Evolutionary conservation across 2,329 filamentous ascomycete species (phyloP), one percentile per base, ranked within the genome.

Genomic region (Clathrospora elynae): DNA sequence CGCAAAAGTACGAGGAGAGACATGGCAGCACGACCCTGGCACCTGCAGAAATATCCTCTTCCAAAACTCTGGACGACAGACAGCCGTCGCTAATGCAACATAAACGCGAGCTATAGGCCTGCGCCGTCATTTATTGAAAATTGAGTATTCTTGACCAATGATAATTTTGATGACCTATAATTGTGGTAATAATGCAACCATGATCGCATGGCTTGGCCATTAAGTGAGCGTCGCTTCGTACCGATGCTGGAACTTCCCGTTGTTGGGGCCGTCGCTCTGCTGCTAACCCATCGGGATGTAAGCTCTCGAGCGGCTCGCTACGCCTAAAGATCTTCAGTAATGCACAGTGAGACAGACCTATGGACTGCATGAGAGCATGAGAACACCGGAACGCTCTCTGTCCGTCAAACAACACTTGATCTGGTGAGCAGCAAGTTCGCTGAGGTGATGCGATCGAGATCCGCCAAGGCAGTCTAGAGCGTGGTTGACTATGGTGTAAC

Each of bases 61-160:
- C 53, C 51, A 39, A 47, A 32, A 37, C 44, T 44, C 41, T 48
- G 52, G 44, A 49, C 41, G 42, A 48, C 33, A 54, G 29, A 26
- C 25, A 43, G 47, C 39, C 42, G 44, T 46, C 57, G 51, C 59
- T 61, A 59, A 61, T 57, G 57, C 55, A 52, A 23, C 48, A 24
- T 40, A 33, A 23, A 35, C 46, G 46, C 42, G 33, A 51, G 36
- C 26, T 43, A 34, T 42, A 33, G 53, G 42, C 42, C 33, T 48
- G 19, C 25, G 16, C 30, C 19, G 30, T 48, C 39, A 35, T 39
- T 39, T 36, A 46, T 42, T 22, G 37, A 35, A 43, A 33, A 52
- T 57, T 50, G 29, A 23, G 22, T 37, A 43, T 32, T 49, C 49
- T 29, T 28, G 34, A 28, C 49, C 38, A 55, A 55, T 56, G 42